Conservation (phyloP, 2,329 filamentous ascomycete species). For the Trichoderma oligosporum region DNA sequence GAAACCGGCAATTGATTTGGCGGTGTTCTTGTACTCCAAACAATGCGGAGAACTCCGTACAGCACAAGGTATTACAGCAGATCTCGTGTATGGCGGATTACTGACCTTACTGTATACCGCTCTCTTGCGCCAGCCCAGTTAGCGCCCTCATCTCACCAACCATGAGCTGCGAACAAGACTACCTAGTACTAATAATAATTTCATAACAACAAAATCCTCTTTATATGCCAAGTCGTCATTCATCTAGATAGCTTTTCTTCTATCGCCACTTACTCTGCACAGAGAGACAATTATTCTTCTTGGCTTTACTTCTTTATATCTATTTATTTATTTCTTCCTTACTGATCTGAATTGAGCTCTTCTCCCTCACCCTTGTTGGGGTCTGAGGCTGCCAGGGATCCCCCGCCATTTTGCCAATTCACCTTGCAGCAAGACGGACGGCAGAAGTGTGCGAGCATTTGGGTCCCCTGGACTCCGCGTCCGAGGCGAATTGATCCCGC, state of each 20-base stretch:
- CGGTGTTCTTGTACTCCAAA: no score
- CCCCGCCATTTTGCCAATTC: constrained; percentile 26
- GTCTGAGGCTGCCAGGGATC: constrained; percentile 8
- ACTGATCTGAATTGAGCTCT: no score
- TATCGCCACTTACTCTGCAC: no score
- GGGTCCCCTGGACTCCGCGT: not conserved
- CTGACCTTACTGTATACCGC: no score
- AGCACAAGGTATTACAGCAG: no score
- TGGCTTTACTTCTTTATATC: no score
- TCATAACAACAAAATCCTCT: not conserved
- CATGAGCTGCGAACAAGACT: not conserved
- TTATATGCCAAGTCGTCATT: not conserved
- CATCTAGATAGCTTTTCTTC: not conserved
- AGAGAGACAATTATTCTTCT: no score
- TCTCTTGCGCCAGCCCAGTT: not conserved
- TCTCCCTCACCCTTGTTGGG: constrained; percentile 7
- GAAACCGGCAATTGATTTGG: no score
- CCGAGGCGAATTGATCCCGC: constrained; percentile 3
- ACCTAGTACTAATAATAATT: not conserved
- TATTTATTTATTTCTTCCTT: no score
- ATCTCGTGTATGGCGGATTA: no score
- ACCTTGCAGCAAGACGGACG: constrained; percentile 22
- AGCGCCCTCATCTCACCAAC: constrained; percentile 3
- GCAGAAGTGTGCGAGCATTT: not conserved
- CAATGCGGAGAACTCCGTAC: no score